Base-by-base conservation (phyloP, 495 filamentous ascomycete species). In the Apodospora peruviana region DNA sequence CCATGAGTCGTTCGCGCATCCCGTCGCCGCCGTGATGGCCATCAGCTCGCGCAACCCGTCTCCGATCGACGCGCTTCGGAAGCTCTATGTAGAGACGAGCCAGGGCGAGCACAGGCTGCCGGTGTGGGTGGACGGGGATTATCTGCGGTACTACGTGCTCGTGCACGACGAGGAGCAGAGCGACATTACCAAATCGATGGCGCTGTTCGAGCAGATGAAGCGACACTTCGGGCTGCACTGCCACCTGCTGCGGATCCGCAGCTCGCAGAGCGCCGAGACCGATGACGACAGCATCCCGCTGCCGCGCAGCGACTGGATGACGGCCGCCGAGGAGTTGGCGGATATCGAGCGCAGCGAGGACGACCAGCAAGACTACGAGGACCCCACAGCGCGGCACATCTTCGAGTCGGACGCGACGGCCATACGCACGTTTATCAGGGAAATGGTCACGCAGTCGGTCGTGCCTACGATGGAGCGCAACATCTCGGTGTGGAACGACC, bases 151-250 rank as follows among this genome's bases (percentile, higher is more conserved):
- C 61, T 97, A 98, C 67, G 86, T 98, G 14, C 75, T 98, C 19
- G 82, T 98, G n/a, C 94, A 98, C 56, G 93, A 98, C 56, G 93
- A 98, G 62, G 94, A 97, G 53, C 79, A 77, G 36, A 90, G 95
- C 58, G 90, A 97, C 59, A 93, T 96, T 43, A 76, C 81, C 11
- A 91, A 90, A 64, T 94, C 84, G 25, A 94, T 87, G 61, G 79
- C 78, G 37, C 73, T 96, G 19, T 98, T 93, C 60, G 91, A 97
- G 52, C 87, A 95, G 62, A 98, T 98, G 93, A 97, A 97, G 67
- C 80, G 91, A 21, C 89, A 95, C 64, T 91, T 97, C 56, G 93
- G 93, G 3, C 71, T 98, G 18, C 90, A 97, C 64, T 98, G 93
- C 63, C 93, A 97, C 65, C 76, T 98, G 2, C 76, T 98, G 4